Conservation (phyloP, 371 early-diverging fungal genomes). For the Rhizomucor pusillus region DNA sequence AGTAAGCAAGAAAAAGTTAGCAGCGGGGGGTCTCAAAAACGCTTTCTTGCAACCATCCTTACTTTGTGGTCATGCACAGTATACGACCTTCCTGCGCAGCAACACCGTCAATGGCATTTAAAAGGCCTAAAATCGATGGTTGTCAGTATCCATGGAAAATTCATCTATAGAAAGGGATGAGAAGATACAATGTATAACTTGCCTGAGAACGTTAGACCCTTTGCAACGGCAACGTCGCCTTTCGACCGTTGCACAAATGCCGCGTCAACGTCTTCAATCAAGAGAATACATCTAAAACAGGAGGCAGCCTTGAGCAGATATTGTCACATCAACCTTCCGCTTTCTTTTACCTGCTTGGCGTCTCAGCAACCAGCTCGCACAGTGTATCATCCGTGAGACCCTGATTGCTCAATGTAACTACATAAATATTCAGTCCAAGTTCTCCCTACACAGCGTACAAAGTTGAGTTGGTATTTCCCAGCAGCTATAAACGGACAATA, state of each 20-base stretch:
- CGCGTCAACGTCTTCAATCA: conserved; percentile 99
- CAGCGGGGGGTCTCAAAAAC: background rate
- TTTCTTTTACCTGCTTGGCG: conserved; percentile 64
- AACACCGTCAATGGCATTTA: conserved; percentile 87
- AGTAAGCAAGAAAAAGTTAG: conserved; percentile 19
- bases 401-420: conserved; percentile 85
- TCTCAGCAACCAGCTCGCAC: conserved; percentile 80
- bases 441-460: conserved; percentile 64
- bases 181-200: conserved; percentile 9
- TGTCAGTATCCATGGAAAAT: background rate
- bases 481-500: background rate
- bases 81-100: conserved; percentile 76
- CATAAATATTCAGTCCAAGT: conserved; percentile 91
- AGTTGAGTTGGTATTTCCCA: background rate
- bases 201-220: conserved; percentile 62
- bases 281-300: conserved; percentile 74
- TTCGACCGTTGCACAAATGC: conserved; percentile 73
- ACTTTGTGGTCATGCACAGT: conserved; percentile 85
- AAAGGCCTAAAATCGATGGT: conserved; percentile 34
- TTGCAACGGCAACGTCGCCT: conserved; percentile 23
- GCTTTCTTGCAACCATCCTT: conserved; percentile 16
- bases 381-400: conserved; percentile 90
- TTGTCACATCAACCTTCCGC: too few species aligned
- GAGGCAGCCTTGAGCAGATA: too few species aligned
- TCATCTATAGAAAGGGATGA: background rate